phyloP scores from a whole-genome alignment of 257 asterid species.

The Catharanthus roseus region DNA sequence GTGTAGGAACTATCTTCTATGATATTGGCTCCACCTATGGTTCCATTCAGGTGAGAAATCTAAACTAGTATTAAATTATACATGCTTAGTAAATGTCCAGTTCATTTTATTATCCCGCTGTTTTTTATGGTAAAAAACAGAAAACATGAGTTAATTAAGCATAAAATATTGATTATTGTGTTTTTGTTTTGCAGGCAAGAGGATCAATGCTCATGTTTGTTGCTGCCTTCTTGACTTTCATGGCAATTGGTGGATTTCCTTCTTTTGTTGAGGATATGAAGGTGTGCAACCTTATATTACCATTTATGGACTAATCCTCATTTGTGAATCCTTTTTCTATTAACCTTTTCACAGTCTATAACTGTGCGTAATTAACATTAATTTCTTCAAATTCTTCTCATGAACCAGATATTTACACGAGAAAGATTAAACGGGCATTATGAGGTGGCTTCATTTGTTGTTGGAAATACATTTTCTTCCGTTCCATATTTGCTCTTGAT shows the following conservation, averaged over 20 bases:
- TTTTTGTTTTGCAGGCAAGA: too few relatives aligned
- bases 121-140: too few relatives aligned
- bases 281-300: conserved; percentile 15
- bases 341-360: neutral
- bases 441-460: conserved; percentile 40
- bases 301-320: too few relatives aligned
- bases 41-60: too few relatives aligned
- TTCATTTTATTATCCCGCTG: too few relatives aligned
- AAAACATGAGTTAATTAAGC: too few relatives aligned
- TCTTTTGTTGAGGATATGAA: conserved; percentile 66
- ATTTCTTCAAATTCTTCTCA: neutral
- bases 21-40: conserved; percentile 42
- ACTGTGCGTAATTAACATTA: neutral
- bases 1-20: conserved; percentile 47
- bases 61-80: too few relatives aligned
- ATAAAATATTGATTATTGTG: too few relatives aligned
- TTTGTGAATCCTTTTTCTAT: neutral
- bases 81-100: too few relatives aligned
- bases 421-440: conserved; percentile 61
- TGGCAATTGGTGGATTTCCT: conserved; percentile 71
- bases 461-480: conserved; percentile 58
- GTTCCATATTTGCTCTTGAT: conserved; percentile 41
- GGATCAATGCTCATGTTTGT: conserved; percentile 46
- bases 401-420: conserved; percentile 42
- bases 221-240: conserved; percentile 47